Evolutionary conservation across 2,329 filamentous ascomycete species (phyloP), one percentile per base, ranked within the genome.

Genomic region (Lithohypha guttulata): DNA sequence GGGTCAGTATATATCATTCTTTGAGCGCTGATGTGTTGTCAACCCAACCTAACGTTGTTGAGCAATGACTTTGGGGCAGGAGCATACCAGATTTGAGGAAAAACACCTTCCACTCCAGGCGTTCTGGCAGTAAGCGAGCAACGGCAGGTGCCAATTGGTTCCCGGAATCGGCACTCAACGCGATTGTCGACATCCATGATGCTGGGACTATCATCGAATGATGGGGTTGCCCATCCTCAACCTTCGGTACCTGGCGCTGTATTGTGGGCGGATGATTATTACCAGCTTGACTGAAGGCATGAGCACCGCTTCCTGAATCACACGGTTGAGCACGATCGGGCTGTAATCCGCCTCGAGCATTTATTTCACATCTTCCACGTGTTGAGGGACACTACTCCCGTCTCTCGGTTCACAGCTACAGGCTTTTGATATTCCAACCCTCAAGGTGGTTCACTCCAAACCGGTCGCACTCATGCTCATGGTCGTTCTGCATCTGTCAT

Each of bases 301-400:
- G 21, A 34, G 7, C 32, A 22, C 15, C 18, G 11, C 7, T 4
- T 21, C 39, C n/a, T n/a, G n/a, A n/a, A n/a, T n/a, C n/a, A n/a
- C n/a, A n/a, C n/a, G n/a, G n/a, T n/a, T n/a, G n/a, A n/a, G n/a
- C n/a, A n/a, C n/a, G n/a, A n/a, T n/a, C n/a, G n/a, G n/a, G n/a
- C n/a, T n/a, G n/a, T 43, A n/a, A n/a, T 13, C 19, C 34, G 17
- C 26, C 37, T 42, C 42, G 35, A 41, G 33, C 42, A 34, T 42
- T 43, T 37, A 49, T 49, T 49, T 46, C 41, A 46, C 46, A 49
- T 47, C 43, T 21, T 34, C 47, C 46, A 47, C 46, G 46, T 51
- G 43, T 47, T 44, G 44, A 49, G 46, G 42, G 36, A 49, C 48
- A 42, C 30, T 22, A 21, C 23, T 20, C 19, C n/a, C 26, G 17